Percentiles rank a stretch among this genome's conserved stretches.
Evolutionary conservation across 495 filamentous ascomycete species (phyloP).

Genomic region (Arthonia radiata): DNA sequence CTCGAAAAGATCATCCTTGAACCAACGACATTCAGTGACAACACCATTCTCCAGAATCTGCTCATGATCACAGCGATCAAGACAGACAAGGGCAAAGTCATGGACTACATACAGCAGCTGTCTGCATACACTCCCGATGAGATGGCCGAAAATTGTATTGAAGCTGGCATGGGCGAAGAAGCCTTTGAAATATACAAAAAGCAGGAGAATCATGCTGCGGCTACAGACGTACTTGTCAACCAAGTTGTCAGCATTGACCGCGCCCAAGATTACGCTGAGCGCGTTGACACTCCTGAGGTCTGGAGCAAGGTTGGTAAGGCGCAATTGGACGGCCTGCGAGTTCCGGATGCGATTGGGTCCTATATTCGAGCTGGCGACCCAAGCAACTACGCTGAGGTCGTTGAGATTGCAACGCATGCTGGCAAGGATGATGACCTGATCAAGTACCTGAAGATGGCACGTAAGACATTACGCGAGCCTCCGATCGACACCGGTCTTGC

Average conservation of each 20-base stretch:
- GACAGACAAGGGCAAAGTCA: conserved; percentile 81
- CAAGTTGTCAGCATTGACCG: conserved; percentile 96
- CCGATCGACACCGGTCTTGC: conserved; percentile 82
- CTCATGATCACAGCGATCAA: conserved; percentile 94
- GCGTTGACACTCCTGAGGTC: conserved; percentile 86
- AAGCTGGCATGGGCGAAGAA: conserved; percentile 85
- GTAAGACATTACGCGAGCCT: conserved; percentile 86
- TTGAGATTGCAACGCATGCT: conserved; percentile 84
- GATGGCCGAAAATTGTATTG: conserved; percentile 79
- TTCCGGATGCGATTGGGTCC: conserved; percentile 81
- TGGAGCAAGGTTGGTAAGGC: conserved; percentile 99
- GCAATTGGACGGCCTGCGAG: conserved; percentile 84
- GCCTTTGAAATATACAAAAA: conserved; percentile 99
- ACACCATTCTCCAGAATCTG: conserved; percentile 83
- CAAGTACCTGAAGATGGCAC: conserved; percentile 90
- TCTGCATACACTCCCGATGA: conserved; percentile 76
- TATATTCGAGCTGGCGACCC: conserved; percentile 91
- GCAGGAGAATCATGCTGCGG: conserved; percentile 63
- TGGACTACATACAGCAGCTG: conserved; percentile 89
- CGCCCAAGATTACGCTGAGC: conserved; percentile 88
- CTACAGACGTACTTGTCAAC: conserved; percentile 81
- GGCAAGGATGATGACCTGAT: conserved; percentile 96
- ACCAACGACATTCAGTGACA: conserved; percentile 91
- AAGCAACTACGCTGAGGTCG: conserved; percentile 82
- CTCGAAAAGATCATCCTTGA: conserved; percentile 98